Conservation (phyloP, 495 filamentous ascomycete species). For the Paragyromitra xinjiangensis region DNA sequence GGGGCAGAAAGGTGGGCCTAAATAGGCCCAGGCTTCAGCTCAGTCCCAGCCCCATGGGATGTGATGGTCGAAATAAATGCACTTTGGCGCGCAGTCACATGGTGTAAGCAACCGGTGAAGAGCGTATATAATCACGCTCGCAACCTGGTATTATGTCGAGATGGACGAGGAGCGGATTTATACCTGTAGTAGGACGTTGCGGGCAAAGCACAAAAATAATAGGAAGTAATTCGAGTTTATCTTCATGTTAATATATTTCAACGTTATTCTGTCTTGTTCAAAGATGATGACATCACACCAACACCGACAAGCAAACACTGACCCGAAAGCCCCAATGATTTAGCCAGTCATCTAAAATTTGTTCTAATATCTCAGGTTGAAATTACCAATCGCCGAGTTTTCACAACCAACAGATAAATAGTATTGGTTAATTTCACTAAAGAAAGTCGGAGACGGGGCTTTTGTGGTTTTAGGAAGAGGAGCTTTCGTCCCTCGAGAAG, state of each 20-base stretch:
- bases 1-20: not conserved
- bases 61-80: not conserved
- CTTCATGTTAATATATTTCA: not conserved
- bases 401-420: too few species aligned
- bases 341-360: too few species aligned
- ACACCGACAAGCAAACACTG: too few species aligned
- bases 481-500: too few species aligned
- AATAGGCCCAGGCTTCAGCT: not conserved
- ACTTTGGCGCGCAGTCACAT: conserved; percentile 8
- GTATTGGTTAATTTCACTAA: too few species aligned
- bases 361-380: too few species aligned
- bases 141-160: not conserved
- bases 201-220: not conserved
- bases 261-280: not conserved
- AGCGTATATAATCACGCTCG: not conserved
- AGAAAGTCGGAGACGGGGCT: too few species aligned
- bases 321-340: too few species aligned
- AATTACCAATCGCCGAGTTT: too few species aligned
- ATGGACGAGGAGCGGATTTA: not conserved
- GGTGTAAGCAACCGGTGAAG: not conserved
- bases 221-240: not conserved
- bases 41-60: conserved; percentile 1
- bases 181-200: not conserved
- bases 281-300: too few species aligned
- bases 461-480: too few species aligned